Conservation (phyloP, 768 basidiomycete genomes). For the Russula dissimulans region DNA sequence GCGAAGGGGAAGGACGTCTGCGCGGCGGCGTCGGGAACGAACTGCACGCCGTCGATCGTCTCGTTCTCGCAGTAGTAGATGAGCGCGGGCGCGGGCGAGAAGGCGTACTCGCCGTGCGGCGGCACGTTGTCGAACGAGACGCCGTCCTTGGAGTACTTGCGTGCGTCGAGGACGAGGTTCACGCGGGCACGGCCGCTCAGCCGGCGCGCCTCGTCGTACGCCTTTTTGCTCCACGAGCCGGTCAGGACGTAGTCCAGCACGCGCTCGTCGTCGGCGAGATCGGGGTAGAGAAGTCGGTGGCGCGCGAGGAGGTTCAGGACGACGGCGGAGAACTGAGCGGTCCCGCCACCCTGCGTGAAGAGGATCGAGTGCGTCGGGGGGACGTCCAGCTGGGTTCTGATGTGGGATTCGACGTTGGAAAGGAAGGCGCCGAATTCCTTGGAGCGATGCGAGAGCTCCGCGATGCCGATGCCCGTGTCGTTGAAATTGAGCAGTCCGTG, state of each 20-base stretch:
- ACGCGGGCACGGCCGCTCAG: conserved; percentile 49
- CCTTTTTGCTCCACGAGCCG: conserved; percentile 88
- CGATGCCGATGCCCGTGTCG: conserved; percentile 87
- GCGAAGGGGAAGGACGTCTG: conserved; percentile 71
- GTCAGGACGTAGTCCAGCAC: conserved; percentile 84
- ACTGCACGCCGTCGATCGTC: conserved; percentile 94
- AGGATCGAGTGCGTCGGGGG: conserved; percentile 80
- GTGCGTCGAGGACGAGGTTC: conserved; percentile 64
- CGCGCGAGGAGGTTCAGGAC: conserved; percentile 87
- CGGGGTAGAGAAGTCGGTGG: conserved; percentile 66
- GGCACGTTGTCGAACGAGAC: conserved; percentile 79
- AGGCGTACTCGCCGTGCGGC: conserved; percentile 56
- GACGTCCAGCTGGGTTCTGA: conserved; percentile 70
- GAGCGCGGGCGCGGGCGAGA: conserved; percentile 75
- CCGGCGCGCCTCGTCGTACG: conserved; percentile 70
- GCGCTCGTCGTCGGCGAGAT: conserved; percentile 44
- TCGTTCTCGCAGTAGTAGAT: conserved; percentile 99
- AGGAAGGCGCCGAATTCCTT: conserved; percentile 75
- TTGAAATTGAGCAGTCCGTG: conserved; percentile 84
- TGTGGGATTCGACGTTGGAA: conserved; percentile 48
- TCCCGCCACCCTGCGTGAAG: conserved; percentile 92
- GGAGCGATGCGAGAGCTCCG: conserved; percentile 93
- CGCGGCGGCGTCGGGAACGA: conserved; percentile 45
- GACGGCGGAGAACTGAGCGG: conserved; percentile 84
- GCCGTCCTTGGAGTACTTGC: conserved; percentile 49